Base-by-base conservation (phyloP, 768 basidiomycete genomes). In the Tylopilus sp. region DNA sequence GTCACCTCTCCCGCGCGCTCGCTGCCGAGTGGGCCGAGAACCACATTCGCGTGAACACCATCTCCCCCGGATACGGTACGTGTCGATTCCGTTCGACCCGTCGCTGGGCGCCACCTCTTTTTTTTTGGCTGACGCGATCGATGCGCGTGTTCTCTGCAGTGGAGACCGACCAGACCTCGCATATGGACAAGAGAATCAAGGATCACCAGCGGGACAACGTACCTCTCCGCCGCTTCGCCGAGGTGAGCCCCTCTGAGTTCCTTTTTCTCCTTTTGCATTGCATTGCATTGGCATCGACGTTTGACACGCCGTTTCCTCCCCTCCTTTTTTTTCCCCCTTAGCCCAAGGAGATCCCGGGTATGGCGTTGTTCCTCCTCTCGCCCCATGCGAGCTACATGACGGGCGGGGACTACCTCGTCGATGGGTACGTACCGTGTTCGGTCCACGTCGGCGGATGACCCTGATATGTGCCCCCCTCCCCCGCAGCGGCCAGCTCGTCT, bases 11-110 rank as follows among this genome's bases (percentile, higher is more conserved):
- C 0, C 81, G 80, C 50, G 79, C 78, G 1, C 70, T 88, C n/a
- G 82, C 85, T 1, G 75, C 79, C 15, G 84, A 86, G 64, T 75
- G 86, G 83, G 79, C 80, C 0, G 26, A 26, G 56, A 64, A 73
- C 46, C 64, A 61, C 6, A 84, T 86, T 42, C 71, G 81, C 6
- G 81, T 82, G 1, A 86, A 86, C 61, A 73, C 78, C 0, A 52
- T 87, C 20, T 81, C 79, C 9, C 85, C 84, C 0, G 84, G 85
- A 18, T 86, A 86, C 47, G 58, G 74, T 70, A 6, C 22, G 47
- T 23, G n/a, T 25, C 12, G 26, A n/a, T 10, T 31, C 8, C 30
- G 30, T 9, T 31, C 30, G 8, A 9, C 9, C 11, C 30, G 9
- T 8, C n/a, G n/a, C n/a, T n/a, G n/a, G n/a, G n/a, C n/a, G n/a